Percentiles rank a stretch among this genome's conserved stretches.
These are phyloP conservation scores for Xylariaceae sp. DNA, from an alignment of 2,329 filamentous ascomycete species.

Conservation along the genomic window DNA sequence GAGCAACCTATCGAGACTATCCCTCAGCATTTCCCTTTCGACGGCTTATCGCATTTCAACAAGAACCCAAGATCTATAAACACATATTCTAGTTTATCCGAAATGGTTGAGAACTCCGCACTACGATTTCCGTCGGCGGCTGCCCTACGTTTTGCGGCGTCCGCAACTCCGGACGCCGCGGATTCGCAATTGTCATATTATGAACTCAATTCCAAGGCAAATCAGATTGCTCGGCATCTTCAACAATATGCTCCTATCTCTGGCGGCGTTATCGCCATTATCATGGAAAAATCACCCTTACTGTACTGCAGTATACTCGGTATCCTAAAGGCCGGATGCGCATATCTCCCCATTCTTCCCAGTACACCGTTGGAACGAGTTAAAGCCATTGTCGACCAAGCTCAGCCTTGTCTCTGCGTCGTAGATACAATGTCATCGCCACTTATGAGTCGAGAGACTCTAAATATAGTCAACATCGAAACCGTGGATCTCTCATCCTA, in stretches of 20 bases:
- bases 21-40: slow-evolving; percentile 26
- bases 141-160: slow-evolving; percentile 62
- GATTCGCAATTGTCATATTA: slow-evolving; percentile 55
- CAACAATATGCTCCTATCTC: slow-evolving; percentile 41
- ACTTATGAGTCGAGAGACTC: slow-evolving; percentile 17
- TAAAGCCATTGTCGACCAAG: slow-evolving; percentile 57
- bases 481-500: slow-evolving; percentile 28
- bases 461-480: slow-evolving; percentile 36
- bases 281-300: slow-evolving; percentile 70
- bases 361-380: slow-evolving; percentile 62
- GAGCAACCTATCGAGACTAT: slow-evolving; percentile 28
- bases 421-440: slow-evolving; percentile 33
- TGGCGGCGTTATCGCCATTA: slow-evolving; percentile 63
- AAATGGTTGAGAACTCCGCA: slow-evolving; percentile 53
- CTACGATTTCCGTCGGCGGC: slow-evolving; percentile 44
- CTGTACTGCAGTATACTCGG: slow-evolving; percentile 73
- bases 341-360: slow-evolving; percentile 74
- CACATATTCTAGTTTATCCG: slow-evolving; percentile 43
- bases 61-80: slow-evolving; percentile 32
- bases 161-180: slow-evolving; percentile 38
- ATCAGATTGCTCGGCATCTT: slow-evolving; percentile 58
- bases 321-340: slow-evolving; percentile 68
- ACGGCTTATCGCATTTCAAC: slow-evolving; percentile 50
- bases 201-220: slow-evolving; percentile 60
- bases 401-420: slow-evolving; percentile 47